Conservation (phyloP, 202 grass and related monocot species). For the Dendrocalamus latiflorus region DNA sequence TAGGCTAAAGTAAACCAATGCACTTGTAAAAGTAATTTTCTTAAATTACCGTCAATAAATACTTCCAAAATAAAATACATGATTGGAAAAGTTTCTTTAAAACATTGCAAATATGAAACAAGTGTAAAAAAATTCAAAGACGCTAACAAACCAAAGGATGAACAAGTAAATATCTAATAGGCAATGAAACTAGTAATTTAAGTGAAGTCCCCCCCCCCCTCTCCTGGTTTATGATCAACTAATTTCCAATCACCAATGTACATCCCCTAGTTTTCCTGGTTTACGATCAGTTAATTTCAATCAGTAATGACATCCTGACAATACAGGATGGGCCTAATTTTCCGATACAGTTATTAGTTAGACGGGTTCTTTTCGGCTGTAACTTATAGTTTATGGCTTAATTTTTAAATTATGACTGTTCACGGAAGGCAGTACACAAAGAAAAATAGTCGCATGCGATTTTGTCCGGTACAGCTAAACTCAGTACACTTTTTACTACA, state of each 20-base stretch:
- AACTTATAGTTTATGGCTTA: no score
- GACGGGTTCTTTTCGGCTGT: no score
- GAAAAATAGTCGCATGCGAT: no score
- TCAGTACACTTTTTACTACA: no score
- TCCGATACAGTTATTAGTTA: background rate
- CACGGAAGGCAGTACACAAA: no score
- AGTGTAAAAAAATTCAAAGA: background rate
- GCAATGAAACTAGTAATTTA: no score
- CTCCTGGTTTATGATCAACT: background rate
- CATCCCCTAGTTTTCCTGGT: background rate
- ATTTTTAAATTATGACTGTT: no score
- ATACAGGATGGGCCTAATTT: background rate
- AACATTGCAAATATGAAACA: background rate
- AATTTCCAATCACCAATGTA: no score
- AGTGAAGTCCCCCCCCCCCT: background rate
- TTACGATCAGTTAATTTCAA: background rate
- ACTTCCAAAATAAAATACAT: slow-evolving; percentile 7
- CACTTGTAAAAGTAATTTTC: background rate
- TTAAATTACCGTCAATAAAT: slow-evolving; percentile 4
- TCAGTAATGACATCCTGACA: background rate
- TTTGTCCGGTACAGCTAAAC: no score
- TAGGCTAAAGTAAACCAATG: background rate
- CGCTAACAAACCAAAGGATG: slow-evolving; percentile 11
- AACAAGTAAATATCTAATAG: no score
- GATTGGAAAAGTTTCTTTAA: background rate